Base-by-base conservation (phyloP, 2,329 filamentous ascomycete genomes). In the Colletotrichum graminicola region DNA sequence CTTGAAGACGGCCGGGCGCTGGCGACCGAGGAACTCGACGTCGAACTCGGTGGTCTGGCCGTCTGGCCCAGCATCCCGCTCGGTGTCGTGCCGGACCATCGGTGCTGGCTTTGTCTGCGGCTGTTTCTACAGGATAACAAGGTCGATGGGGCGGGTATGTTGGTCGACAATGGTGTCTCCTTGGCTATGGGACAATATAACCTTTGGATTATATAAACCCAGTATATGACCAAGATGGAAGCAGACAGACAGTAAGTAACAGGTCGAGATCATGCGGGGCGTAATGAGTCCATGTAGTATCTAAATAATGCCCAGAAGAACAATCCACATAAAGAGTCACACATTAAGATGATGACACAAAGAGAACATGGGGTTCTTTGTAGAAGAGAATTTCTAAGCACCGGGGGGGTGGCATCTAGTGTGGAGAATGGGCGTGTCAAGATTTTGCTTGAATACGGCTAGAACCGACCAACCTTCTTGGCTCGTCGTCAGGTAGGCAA, bases 1-100 rank as follows among this genome's bases (percentile, higher is more conserved):
- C 12, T 79, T 77, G 76, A 93, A 91, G 49, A 82, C 81, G 5
- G 84, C 81, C 2, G 91, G 91, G 5, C 91, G 84, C 76, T 90
- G 84, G 66, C 90, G 85, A 57, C 91, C 91, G 1, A 93, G 82
- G 21, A 85, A 83, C 75, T 93, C 89, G 57, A 93, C 81, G 63
- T 84, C 82, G 23, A 71, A 66, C 10, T 54, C 51, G 36, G 52
- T 8, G 26, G 62, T 41, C n/a, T 62, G 47, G 57, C 54, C 60
- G 45, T 55, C 56, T 47, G 60, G 41, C 41, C 61, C 54, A 57
- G 56, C 57, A n/a, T 66, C 70, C 56, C 66, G 63, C 59, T 67
- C 71, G 59, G 71, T 61, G 26, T 73, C 73, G 59, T 55, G 47
- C 51, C 47, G 59, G 18, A 54, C 11, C 69, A 72, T 72, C 29